These are phyloP conservation scores for Lactuca saligna DNA, from an alignment of 129 eudicot species.

Conservation along the genomic window DNA sequence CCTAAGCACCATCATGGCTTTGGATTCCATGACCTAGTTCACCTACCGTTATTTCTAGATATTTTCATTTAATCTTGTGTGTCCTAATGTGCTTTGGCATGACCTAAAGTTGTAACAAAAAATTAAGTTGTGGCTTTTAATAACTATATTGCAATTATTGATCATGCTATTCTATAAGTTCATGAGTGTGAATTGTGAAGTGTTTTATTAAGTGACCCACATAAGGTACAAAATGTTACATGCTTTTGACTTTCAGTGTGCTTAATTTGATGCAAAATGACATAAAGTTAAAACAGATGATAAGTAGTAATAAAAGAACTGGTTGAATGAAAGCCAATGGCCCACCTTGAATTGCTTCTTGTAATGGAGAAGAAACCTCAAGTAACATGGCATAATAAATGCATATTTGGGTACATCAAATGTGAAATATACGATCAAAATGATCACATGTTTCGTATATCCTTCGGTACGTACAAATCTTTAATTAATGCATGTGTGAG, in stretches of 20 bases:
- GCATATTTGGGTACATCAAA: slow-evolving; percentile 15
- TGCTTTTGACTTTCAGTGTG: slow-evolving; percentile 12
- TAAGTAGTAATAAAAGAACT: background rate
- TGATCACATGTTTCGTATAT: background rate
- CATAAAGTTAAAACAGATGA: slow-evolving; percentile 27
- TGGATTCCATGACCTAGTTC: slow-evolving; percentile 43
- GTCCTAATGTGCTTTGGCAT: slow-evolving; percentile 16
- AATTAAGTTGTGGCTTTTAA: slow-evolving; percentile 9
- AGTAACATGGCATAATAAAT: slow-evolving; percentile 34
- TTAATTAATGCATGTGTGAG: background rate
- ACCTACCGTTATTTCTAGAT: background rate
- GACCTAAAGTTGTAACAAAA: slow-evolving; percentile 10
- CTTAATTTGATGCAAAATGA: background rate
- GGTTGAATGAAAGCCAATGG: slow-evolving; percentile 25
- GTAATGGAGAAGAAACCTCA: slow-evolving; percentile 11
- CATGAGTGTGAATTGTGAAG: background rate
- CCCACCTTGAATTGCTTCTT: slow-evolving; percentile 13
- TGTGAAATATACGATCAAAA: slow-evolving; percentile 1
- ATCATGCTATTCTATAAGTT: background rate
- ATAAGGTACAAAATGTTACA: slow-evolving; percentile 14
- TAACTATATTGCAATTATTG: slow-evolving; percentile 7
- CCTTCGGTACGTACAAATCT: background rate
- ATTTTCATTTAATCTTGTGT: slow-evolving; percentile 23
- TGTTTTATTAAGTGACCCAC: background rate
- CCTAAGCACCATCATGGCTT: slow-evolving; percentile 65